Conservation (phyloP, 257 asterid species). For the Leptodermis oblonga region DNA sequence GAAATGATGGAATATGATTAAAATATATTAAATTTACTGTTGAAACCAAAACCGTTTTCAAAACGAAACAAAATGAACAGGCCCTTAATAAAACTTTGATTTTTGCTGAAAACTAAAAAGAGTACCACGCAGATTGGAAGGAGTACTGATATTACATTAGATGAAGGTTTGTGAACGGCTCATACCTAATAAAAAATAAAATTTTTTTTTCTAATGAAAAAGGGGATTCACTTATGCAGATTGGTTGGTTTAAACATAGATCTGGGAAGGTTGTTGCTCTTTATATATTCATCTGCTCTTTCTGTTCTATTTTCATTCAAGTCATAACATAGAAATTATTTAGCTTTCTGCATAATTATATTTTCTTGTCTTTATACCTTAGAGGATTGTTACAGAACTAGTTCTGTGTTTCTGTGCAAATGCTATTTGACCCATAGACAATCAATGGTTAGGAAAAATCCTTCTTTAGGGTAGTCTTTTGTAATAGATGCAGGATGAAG, state of each 20-base stretch:
- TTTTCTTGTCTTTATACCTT: neutral
- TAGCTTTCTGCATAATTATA: neutral
- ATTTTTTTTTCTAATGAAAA: too few relatives aligned
- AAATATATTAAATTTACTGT: too few relatives aligned
- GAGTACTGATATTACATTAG: neutral
- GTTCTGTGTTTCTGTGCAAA: neutral
- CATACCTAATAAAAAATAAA: too few relatives aligned
- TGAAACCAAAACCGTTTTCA: too few relatives aligned
- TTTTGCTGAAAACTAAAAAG: neutral
- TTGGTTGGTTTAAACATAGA: too few relatives aligned
- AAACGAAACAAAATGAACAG: too few relatives aligned
- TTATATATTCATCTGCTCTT: neutral
- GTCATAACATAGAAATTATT: neutral
- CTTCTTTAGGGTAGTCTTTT: neutral
- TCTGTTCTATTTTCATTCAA: neutral
- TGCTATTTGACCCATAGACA: neutral
- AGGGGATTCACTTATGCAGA: too few relatives aligned
- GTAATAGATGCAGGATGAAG: neutral
- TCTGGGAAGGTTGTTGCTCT: neutral
- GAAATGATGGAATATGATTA: too few relatives aligned
- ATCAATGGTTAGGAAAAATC: neutral
- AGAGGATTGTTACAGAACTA: neutral
- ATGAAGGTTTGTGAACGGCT: too few relatives aligned
- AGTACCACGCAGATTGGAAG: neutral
- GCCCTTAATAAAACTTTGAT: too few relatives aligned